Conservation (phyloP, 1,284 basidiomycete genomes). For the Sanguinoderma infundibulare region DNA sequence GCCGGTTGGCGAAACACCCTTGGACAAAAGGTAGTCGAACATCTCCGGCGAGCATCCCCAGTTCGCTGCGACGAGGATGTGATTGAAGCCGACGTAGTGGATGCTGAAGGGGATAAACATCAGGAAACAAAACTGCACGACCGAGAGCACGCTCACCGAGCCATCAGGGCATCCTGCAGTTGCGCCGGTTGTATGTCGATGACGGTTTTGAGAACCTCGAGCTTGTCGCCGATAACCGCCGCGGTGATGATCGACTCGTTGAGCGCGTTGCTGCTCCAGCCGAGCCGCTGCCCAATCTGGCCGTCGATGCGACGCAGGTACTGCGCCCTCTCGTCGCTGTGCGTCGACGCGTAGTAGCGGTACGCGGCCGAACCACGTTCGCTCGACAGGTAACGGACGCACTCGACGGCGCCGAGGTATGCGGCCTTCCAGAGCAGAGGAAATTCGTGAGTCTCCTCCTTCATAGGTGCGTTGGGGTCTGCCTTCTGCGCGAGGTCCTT, state of each 20-base stretch:
- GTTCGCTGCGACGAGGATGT: constrained; percentile 47
- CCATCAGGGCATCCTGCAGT: constrained; percentile 43
- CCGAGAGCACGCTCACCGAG: constrained; percentile 38
- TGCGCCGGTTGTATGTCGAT: constrained; percentile 45
- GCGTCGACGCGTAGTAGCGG: constrained; percentile 47
- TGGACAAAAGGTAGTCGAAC: constrained; percentile 54
- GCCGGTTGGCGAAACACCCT: constrained; percentile 48
- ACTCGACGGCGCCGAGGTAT: constrained; percentile 32
- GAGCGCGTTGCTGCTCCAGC: constrained; percentile 47
- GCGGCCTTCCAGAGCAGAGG: constrained; percentile 54
- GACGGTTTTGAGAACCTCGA: constrained; percentile 47
- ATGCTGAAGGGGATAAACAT: constrained; percentile 35
- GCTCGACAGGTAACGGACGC: constrained; percentile 52
- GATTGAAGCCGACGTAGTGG: constrained; percentile 50
- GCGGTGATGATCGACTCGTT: constrained; percentile 55
- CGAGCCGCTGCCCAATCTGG: constrained; percentile 49
- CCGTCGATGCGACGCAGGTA: constrained; percentile 40
- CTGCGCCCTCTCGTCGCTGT: constrained; percentile 45
- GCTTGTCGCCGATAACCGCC: constrained; percentile 40
- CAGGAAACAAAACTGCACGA: not conserved
- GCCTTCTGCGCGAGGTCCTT: constrained; percentile 51
- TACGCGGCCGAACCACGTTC: constrained; percentile 40
- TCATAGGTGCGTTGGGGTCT: constrained; percentile 45
- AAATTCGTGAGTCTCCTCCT: constrained; percentile 4
- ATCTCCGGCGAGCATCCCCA: constrained; percentile 35